Evolutionary conservation across 306 rosid species (phyloP).

Genomic region (Pueraria montana): DNA sequence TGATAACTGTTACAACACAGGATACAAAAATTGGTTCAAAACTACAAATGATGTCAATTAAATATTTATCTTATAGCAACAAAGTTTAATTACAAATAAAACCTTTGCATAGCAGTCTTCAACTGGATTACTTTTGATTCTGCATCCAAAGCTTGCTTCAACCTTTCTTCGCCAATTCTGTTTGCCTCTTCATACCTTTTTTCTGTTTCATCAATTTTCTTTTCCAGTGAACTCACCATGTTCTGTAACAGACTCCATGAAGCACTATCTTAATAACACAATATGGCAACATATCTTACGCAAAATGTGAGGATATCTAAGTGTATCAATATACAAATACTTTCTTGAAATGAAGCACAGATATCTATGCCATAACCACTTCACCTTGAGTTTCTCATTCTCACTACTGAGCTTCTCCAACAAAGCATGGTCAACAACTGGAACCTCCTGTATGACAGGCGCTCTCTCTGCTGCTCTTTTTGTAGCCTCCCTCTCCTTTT

Average conservation of each 20-base stretch:
- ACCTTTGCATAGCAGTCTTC: constrained; percentile 91
- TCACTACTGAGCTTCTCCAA: constrained; percentile 77
- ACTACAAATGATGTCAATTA: constrained; percentile 4
- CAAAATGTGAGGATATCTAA: constrained; percentile 26
- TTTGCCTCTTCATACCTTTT: constrained; percentile 77
- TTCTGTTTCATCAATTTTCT: constrained; percentile 84
- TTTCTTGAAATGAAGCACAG: constrained; percentile 20
- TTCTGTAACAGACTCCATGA: constrained; percentile 56
- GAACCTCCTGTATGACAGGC: constrained; percentile 80
- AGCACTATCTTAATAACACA: constrained; percentile 47
- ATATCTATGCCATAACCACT: constrained; percentile 37
- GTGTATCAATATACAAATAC: constrained; percentile 15
- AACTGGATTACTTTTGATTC: constrained; percentile 78
- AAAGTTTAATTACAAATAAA: constrained; percentile 39
- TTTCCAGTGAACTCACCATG: constrained; percentile 81
- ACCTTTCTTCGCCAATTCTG: constrained; percentile 83
- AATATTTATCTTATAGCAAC: constrained; percentile 36
- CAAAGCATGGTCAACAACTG: constrained; percentile 81
- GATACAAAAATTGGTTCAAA: constrained; percentile 8
- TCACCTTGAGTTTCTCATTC: constrained; percentile 88
- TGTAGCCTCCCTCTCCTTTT: constrained; percentile 68
- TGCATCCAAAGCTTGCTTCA: constrained; percentile 88
- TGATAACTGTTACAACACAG: neutral
- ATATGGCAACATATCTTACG: constrained; percentile 12
- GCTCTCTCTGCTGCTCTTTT: constrained; percentile 62